phyloP scores from a whole-genome alignment of 805 yeast genomes.

The Spathaspora boniae region DNA sequence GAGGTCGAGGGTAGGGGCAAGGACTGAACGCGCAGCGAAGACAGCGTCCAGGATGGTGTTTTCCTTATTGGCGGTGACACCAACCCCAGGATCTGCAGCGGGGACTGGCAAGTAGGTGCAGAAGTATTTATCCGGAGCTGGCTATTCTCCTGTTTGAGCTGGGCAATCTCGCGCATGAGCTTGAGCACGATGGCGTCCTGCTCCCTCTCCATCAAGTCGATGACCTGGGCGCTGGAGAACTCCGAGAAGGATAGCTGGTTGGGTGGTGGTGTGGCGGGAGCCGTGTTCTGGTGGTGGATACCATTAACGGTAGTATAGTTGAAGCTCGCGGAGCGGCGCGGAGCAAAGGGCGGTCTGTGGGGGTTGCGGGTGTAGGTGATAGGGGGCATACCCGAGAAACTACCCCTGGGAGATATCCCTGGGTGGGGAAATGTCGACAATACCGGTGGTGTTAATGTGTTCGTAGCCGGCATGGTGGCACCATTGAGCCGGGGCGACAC shows the following conservation, averaged over 20 bases:
- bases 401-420: constrained; percentile 10
- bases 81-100: not conserved
- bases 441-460: constrained; percentile 5
- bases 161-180: constrained; percentile 59
- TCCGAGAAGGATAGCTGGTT: constrained; percentile 4
- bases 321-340: not conserved
- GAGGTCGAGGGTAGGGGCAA: not conserved
- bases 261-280: constrained; percentile 6
- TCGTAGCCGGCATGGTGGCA: no score
- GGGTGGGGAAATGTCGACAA: constrained; percentile 4
- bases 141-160: constrained; percentile 53
- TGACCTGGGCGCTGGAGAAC: constrained; percentile 40
- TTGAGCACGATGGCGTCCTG: constrained; percentile 72
- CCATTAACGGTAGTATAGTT: not conserved
- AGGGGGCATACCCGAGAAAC: constrained; percentile 4
- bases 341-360: no score
- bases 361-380: no score
- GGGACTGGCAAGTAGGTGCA: no score
- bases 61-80: constrained; percentile 4
- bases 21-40: not conserved
- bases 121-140: no score
- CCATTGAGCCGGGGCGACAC: no score
- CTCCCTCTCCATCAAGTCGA: constrained; percentile 65
- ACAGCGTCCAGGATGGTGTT: not conserved
- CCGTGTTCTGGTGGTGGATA: not conserved